Conservation (phyloP, 169 alveolate species). For the Plasmodium vinckei region DNA sequence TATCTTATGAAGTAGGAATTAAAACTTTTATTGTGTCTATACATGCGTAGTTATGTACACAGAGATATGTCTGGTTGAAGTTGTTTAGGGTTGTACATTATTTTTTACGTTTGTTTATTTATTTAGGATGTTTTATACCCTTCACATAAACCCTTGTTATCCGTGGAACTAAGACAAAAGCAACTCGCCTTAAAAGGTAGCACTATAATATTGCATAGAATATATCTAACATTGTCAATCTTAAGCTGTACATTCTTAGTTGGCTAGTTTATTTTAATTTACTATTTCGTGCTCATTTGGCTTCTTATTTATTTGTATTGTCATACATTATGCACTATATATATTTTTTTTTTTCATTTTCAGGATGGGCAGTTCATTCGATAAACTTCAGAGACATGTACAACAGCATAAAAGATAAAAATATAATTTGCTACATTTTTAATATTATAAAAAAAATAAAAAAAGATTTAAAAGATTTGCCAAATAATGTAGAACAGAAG, state of each 20-base stretch:
- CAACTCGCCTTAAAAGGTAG: constrained; percentile 71
- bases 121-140: constrained; percentile 63
- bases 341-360: not conserved
- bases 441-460: constrained; percentile 61
- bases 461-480: constrained; percentile 44
- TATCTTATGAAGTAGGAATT: constrained; percentile 52
- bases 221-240: not conserved
- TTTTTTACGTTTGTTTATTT: not conserved
- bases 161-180: constrained; percentile 59
- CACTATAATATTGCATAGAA: not conserved
- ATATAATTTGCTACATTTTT: constrained; percentile 52
- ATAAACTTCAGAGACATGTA: constrained; percentile 65
- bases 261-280: no score
- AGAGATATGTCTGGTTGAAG: not conserved
- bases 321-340: not conserved
- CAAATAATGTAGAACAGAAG: constrained; percentile 43
- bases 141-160: constrained; percentile 49
- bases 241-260: no score
- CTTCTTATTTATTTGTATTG: no score
- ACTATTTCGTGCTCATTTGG: no score
- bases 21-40: no score
- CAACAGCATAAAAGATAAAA: constrained; percentile 73
- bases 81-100: not conserved
- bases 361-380: constrained; percentile 69
- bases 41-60: not conserved